phyloP scores from a whole-genome alignment of 2,329 filamentous ascomycete genomes.

The Ilyonectria sp. region DNA sequence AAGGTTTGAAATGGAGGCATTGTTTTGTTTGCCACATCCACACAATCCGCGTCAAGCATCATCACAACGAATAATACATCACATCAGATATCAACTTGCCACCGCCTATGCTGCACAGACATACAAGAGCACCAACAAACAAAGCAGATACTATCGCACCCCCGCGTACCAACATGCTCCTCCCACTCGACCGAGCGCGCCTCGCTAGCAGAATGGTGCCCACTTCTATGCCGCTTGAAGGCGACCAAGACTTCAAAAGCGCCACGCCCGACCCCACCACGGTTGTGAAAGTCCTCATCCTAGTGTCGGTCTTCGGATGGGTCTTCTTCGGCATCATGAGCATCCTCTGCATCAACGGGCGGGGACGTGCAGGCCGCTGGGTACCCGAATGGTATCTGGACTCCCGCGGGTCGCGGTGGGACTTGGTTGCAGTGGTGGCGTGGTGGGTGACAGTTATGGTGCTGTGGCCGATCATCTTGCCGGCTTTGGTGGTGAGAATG shows the following conservation, averaged over 20 bases:
- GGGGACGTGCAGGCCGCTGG: constrained; percentile 49
- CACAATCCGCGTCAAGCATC: not conserved
- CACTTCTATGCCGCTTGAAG: not conserved
- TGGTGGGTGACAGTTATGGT: constrained; percentile 52
- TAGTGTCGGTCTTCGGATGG: constrained; percentile 49
- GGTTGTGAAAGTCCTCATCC: constrained; percentile 43
- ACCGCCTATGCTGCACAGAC: not conserved
- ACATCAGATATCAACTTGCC: not conserved
- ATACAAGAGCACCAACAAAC: not conserved
- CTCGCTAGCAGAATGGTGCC: constrained; percentile 7
- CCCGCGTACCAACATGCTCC: not conserved
- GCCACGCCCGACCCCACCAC: constrained; percentile 20
- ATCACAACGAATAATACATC: not conserved
- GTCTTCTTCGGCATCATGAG: constrained; percentile 51
- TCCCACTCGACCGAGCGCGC: not conserved
- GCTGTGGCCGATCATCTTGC: constrained; percentile 71
- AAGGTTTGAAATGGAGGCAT: not conserved
- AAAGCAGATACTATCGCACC: not conserved
- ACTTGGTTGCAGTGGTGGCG: constrained; percentile 40
- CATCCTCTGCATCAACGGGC: constrained; percentile 51
- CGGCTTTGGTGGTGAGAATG: constrained; percentile 80
- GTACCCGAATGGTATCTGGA: constrained; percentile 55
- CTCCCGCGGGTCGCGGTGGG: constrained; percentile 35
- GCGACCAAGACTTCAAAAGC: constrained; percentile 30
- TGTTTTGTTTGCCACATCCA: not conserved